A percentile compares a stretch with the other conserved stretches of the same genome.
phyloP scores from a whole-genome alignment of 805 yeast genomes.

The Saccharomyces eubayanus region DNA sequence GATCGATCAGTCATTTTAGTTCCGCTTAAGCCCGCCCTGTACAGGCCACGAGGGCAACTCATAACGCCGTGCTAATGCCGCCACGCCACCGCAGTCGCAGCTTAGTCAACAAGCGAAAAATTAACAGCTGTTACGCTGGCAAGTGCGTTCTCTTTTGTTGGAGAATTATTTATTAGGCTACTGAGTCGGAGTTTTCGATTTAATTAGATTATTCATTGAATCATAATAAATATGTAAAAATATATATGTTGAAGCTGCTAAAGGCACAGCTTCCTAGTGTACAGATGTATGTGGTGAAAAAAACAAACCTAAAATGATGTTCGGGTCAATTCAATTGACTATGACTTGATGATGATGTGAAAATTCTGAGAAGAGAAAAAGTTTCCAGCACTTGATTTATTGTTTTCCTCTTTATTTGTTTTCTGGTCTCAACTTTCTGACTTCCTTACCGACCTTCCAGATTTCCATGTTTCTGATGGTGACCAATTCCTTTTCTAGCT shows the following conservation, averaged over 20 bases:
- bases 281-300: conserved; percentile 1
- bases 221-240: neutral
- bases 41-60: neutral
- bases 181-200: neutral
- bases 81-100: neutral
- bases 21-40: neutral
- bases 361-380: conserved; percentile 10
- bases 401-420: conserved; percentile 54
- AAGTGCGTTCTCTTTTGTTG: neutral
- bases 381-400: conserved; percentile 1
- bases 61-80: neutral
- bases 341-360: conserved; percentile 2
- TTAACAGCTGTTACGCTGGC: neutral
- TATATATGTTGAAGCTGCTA: neutral
- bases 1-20: neutral
- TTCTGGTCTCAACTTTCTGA: conserved; percentile 99
- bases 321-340: conserved; percentile 28
- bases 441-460: conserved; percentile 99
- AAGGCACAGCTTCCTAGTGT: neutral
- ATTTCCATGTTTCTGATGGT: conserved; percentile 95
- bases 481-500: conserved; percentile 87
- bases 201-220: neutral
- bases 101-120: neutral
- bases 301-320: neutral
- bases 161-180: neutral